Percentiles rank a stretch among this genome's conserved stretches.
These are phyloP conservation scores for Aschersonia sp. DNA, from an alignment of 2,329 filamentous ascomycete genomes.

Conservation along the genomic window DNA sequence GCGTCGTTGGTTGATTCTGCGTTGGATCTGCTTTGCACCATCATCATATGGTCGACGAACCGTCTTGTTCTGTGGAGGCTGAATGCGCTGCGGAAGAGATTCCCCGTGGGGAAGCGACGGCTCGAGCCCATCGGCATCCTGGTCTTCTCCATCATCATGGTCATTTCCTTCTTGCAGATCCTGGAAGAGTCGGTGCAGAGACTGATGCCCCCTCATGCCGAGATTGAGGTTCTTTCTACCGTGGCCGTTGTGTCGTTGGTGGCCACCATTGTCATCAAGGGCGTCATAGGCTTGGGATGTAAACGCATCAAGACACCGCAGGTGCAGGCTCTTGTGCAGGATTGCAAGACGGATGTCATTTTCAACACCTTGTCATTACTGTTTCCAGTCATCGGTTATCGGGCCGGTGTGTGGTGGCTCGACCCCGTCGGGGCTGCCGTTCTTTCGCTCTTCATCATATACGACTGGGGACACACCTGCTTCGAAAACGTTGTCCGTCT, in stretches of 20 bases:
- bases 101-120: constrained; percentile 55
- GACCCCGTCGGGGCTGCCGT: constrained; percentile 47
- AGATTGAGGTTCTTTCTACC: constrained; percentile 17
- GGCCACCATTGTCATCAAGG: constrained; percentile 64
- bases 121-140: constrained; percentile 65
- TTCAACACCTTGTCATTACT: constrained; percentile 81
- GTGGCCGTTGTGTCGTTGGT: constrained; percentile 37
- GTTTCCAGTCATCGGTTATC: constrained; percentile 58
- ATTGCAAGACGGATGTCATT: constrained; percentile 53
- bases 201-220: constrained; percentile 41
- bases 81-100: constrained; percentile 40
- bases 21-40: constrained; percentile 63
- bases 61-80: constrained; percentile 49
- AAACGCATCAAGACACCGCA: constrained; percentile 68
- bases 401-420: constrained; percentile 50
- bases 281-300: constrained; percentile 72
- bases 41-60: constrained; percentile 67
- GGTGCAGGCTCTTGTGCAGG: constrained; percentile 51
- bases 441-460: constrained; percentile 53
- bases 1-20: constrained; percentile 65
- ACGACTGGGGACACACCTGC: constrained; percentile 48
- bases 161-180: constrained; percentile 68
- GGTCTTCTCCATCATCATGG: constrained; percentile 72
- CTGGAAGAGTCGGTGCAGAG: constrained; percentile 51
- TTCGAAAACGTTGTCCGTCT: constrained; percentile 16